A percentile compares a stretch with the other conserved stretches of the same genome.
phyloP scores from a whole-genome alignment of 139 green algal genomes.

The Coelastrella sp. region DNA sequence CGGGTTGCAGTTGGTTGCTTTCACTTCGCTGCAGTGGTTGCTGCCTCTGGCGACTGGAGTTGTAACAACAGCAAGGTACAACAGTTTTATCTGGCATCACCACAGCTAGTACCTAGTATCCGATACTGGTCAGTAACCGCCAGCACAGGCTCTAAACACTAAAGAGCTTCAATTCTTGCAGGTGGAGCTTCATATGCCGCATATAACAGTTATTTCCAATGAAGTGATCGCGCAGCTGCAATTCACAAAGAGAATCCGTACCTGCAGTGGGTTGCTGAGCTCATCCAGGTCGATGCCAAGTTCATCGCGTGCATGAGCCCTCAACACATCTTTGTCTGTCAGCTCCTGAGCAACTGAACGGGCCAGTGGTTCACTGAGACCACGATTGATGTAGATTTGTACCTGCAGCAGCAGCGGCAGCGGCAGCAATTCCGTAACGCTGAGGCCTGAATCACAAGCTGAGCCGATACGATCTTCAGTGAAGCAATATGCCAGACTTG shows the following conservation, averaged over 20 bases:
- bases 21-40: background rate
- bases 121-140: too few relatives aligned
- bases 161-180: conserved; percentile 88
- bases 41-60: background rate
- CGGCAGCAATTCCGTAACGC: background rate
- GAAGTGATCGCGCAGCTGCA: too few relatives aligned
- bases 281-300: conserved; percentile 94
- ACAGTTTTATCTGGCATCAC: too few relatives aligned
- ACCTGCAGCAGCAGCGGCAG: conserved; percentile 26
- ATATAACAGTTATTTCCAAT: too few relatives aligned
- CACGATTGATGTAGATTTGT: conserved; percentile 30
- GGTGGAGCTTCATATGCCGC: too few relatives aligned
- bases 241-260: too few relatives aligned
- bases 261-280: conserved; percentile 82
- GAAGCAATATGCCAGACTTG: background rate
- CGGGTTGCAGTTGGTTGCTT: too few relatives aligned
- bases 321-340: conserved; percentile 82
- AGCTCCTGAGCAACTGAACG: conserved; percentile 62
- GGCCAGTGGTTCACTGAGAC: conserved; percentile 47
- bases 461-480: background rate
- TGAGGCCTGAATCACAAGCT: background rate
- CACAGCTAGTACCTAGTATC: too few relatives aligned
- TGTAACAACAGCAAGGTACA: too few relatives aligned
- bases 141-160: too few relatives aligned
- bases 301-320: conserved; percentile 89